Evolutionary conservation across 1,284 basidiomycete genomes (phyloP).

Genomic region (Ceratobasidium papillatum): DNA sequence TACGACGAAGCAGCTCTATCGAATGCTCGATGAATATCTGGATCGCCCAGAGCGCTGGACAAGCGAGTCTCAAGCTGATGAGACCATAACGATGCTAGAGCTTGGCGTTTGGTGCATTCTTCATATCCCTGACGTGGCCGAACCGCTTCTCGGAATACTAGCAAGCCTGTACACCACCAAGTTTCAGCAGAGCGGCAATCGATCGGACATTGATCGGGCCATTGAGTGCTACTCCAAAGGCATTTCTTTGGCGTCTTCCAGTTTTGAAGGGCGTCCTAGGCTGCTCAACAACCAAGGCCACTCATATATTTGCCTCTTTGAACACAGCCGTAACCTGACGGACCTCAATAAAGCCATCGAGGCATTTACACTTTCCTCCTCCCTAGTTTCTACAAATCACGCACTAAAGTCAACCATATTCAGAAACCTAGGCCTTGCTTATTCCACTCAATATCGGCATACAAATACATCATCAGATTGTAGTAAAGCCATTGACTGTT

Average conservation of each 20-base stretch:
- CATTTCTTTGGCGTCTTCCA: background rate
- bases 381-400: background rate
- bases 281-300: conserved; percentile 16
- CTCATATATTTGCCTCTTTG: background rate
- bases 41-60: background rate
- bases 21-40: conserved; percentile 12
- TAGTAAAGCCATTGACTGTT: conserved; percentile 1
- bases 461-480: background rate
- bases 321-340: background rate
- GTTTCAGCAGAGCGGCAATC: background rate
- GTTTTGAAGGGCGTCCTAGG: background rate
- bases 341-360: background rate
- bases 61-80: background rate
- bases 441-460: background rate
- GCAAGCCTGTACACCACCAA: background rate
- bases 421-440: background rate
- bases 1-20: background rate
- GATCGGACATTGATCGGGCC: conserved; percentile 6
- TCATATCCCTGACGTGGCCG: background rate
- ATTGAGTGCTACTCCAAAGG: background rate
- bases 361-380: background rate
- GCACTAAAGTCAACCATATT: background rate
- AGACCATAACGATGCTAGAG: background rate
- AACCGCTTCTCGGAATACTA: background rate
- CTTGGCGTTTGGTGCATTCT: background rate